Evolutionary conservation across 768 basidiomycete genomes (phyloP).

Genomic region (Kwoniella sp.): DNA sequence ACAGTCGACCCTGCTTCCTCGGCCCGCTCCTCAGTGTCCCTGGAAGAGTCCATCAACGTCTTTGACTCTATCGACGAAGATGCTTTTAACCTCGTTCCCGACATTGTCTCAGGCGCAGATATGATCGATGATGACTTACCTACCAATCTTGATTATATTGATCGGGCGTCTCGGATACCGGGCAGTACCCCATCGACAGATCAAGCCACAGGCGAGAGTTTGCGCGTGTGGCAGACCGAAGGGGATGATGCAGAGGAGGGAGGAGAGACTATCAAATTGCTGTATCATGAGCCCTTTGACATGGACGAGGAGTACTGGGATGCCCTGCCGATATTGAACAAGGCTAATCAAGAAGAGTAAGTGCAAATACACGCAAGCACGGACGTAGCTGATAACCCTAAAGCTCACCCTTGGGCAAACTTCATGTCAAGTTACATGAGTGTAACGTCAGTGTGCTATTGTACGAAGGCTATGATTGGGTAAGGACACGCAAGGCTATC

Average conservation of each 20-base stretch:
- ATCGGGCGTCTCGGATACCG: constrained; percentile 63
- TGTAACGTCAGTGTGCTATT: constrained; percentile 67
- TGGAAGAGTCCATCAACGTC: constrained; percentile 37
- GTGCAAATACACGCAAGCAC: no score
- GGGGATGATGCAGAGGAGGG: constrained; percentile 60
- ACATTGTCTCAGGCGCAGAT: constrained; percentile 74
- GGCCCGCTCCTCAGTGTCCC: constrained; percentile 4
- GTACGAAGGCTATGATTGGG: constrained; percentile 95
- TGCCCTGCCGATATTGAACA: constrained; percentile 13
- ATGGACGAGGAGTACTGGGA: constrained; percentile 63
- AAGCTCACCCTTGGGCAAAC: constrained; percentile 31
- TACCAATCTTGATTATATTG: constrained; percentile 79
- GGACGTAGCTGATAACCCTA: background rate
- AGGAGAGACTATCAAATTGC: constrained; percentile 79
- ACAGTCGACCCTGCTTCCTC: no score
- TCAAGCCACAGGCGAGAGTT: constrained; percentile 50
- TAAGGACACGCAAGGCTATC: constrained; percentile 73
- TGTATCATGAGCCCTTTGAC: constrained; percentile 62
- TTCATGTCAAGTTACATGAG: constrained; percentile 53
- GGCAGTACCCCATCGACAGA: constrained; percentile 57
- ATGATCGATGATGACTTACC: constrained; percentile 90
- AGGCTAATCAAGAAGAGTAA: constrained; percentile 24
- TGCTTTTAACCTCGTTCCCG: constrained; percentile 70
- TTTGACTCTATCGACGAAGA: constrained; percentile 63
- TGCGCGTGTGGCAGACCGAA: constrained; percentile 31